Base-by-base conservation (phyloP, 768 basidiomycete genomes). In the Lactarius hatsudake region DNA sequence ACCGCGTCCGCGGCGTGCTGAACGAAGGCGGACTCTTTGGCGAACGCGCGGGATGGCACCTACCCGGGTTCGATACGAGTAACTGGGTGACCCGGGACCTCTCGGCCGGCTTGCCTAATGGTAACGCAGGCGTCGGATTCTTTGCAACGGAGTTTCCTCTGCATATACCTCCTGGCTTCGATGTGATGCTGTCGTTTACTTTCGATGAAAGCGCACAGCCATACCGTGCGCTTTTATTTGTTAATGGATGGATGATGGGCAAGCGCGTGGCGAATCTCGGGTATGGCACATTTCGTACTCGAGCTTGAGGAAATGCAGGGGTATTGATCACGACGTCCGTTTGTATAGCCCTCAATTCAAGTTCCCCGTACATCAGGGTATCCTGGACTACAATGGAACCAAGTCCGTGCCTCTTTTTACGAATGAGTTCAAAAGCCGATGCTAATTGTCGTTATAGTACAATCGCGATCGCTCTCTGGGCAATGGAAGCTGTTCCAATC, bases 201-300 rank as follows among this genome's bases (percentile, higher is more conserved):
- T 93, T 93, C 73, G 83, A 86, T 57, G 82, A 87, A 57, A 72
- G 79, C 7, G 81, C 81, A 5, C 86, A 71, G 71, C 82, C 89
- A 28, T 93, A 92, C 72, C 83, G 91, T 18, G 86, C 87, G 3
- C 80, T 86, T 53, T 71, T 94, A 51, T 93, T 90, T 66, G 88
- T 94, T 23, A 94, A 94, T 71, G 93, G 92, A 15, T 30, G 93
- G 93, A 88, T 89, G 85, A 91, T 91, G 85, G 93, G 92, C 10
- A 93, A 93, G 73, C 73, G 77, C 3, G 77, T 75, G 4, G 75
- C 74, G 10, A 77, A 75, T 57, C 71, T 76, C 26, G 78, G 77
- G 72, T 72, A 55, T 34, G 71, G 18, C 32, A 34, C 7, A 53
- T 20, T 34, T 23, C 56, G 30, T 48, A 9, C 54, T 26, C 30